These are phyloP conservation scores for Rhizopus microsporus DNA, from an alignment of 371 early-diverging fungal species.

Conservation along the genomic window DNA sequence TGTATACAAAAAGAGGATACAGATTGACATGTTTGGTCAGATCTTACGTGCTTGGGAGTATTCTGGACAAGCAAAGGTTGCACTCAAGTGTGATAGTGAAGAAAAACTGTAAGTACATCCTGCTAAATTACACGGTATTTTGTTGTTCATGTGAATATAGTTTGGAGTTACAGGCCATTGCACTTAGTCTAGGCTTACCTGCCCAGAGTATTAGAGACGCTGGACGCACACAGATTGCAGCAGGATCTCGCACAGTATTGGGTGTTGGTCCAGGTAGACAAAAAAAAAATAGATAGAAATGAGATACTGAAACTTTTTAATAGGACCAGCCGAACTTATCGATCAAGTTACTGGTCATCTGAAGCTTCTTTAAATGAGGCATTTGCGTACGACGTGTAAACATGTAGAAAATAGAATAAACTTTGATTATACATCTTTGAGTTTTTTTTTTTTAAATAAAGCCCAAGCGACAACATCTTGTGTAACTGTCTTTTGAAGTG, in stretches of 20 bases:
- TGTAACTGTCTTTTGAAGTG: too few species aligned
- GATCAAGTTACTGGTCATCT: conserved; percentile 85
- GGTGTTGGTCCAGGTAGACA: conserved; percentile 91
- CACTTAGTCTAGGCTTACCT: conserved; percentile 69
- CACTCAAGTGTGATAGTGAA: conserved; percentile 78
- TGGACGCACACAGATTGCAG: conserved; percentile 97
- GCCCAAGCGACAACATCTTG: too few species aligned
- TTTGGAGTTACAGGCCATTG: conserved; percentile 72
- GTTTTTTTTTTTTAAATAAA: too few species aligned
- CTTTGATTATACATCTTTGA: too few species aligned
- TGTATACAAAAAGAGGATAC: conserved; percentile 1
- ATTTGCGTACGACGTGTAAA: too few species aligned
- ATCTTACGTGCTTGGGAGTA: conserved; percentile 75
- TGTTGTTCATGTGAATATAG: conserved; percentile 34
- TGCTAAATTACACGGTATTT: not conserved
- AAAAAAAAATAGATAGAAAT: not conserved
- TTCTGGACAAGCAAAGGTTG: conserved; percentile 86
- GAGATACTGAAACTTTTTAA: not conserved
- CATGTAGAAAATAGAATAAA: too few species aligned
- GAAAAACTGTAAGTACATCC: conserved; percentile 66
- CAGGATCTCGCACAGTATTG: conserved; percentile 93
- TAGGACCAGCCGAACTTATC: conserved; percentile 74
- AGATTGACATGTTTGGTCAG: conserved; percentile 18
- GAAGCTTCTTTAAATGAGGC: conserved; percentile 77
- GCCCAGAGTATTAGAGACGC: conserved; percentile 92